A percentile compares a stretch with the other conserved stretches of the same genome.
phyloP scores from a whole-genome alignment of 495 filamentous ascomycete species.

The Tirmania nivea region DNA sequence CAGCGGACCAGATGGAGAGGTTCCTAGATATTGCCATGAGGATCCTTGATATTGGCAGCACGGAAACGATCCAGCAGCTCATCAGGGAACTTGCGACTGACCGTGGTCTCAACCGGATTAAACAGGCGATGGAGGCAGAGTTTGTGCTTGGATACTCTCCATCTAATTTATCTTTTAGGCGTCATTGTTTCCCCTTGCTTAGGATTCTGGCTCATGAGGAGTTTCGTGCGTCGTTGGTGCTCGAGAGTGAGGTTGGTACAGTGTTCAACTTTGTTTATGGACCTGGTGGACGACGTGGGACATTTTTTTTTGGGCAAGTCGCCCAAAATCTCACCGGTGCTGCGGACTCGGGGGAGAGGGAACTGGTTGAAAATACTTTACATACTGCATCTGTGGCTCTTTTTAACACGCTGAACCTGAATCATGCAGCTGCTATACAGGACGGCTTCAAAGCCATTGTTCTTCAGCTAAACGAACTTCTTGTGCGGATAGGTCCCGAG shows the following conservation, averaged over 20 bases:
- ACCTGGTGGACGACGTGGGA: constrained; percentile 25
- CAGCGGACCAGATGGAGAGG: no score
- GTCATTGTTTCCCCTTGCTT: constrained; percentile 28
- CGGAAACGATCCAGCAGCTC: no score
- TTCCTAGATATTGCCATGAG: no score
- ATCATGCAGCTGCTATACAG: constrained; percentile 6
- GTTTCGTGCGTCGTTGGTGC: constrained; percentile 29
- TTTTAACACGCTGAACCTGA: constrained; percentile 9
- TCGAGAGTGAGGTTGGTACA: constrained; percentile 32
- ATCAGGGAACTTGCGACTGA: no score
- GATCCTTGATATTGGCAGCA: no score
- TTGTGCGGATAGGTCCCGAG: constrained; percentile 5
- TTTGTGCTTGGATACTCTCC: not conserved
- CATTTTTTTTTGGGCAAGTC: constrained; percentile 11
- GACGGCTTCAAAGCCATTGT: no score
- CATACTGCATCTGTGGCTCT: constrained; percentile 4
- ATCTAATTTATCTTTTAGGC: constrained; percentile 1
- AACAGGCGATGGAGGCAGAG: not conserved
- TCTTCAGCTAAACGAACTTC: constrained; percentile 1
- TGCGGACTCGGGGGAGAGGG: not conserved
- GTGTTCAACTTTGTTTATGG: constrained; percentile 39
- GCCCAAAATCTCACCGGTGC: not conserved
- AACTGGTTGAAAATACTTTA: constrained; percentile 4
- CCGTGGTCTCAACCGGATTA: not conserved
- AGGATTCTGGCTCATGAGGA: constrained; percentile 29